Conservation (phyloP, 495 filamentous ascomycete genomes). For the Neurospora intermedia region DNA sequence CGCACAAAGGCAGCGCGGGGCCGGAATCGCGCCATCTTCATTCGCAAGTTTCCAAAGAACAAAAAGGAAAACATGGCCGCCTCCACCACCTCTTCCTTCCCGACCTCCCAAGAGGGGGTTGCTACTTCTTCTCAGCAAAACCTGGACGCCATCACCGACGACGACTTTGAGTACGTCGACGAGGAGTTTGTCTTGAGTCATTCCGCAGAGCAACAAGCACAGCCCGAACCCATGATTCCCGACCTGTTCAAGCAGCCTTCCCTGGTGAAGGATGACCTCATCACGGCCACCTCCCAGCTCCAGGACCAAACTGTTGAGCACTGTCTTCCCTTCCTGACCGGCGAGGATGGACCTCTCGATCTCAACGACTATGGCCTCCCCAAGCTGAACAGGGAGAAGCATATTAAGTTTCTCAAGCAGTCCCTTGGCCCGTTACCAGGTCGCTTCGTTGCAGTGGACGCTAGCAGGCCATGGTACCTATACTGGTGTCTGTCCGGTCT, state of each 20-base stretch:
- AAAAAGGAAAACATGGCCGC: neutral
- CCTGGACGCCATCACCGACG: neutral
- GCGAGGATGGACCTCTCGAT: conserved; percentile 25
- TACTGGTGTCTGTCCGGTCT: conserved; percentile 82
- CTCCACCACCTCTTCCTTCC: neutral
- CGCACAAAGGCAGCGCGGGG: conserved; percentile 7
- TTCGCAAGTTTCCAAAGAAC: neutral
- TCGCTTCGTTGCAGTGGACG: conserved; percentile 59
- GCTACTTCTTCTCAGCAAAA: neutral
- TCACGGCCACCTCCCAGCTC: conserved; percentile 54
- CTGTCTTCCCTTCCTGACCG: conserved; percentile 60
- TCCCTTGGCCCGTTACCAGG: conserved; percentile 53
- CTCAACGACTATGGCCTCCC: conserved; percentile 66
- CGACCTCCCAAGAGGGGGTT: neutral
- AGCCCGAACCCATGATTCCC: conserved; percentile 37
- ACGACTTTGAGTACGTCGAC: conserved; percentile 10
- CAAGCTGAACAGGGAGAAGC: conserved; percentile 53
- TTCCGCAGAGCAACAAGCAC: neutral
- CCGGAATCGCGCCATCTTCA: conserved; percentile 7
- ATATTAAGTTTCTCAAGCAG: conserved; percentile 65
- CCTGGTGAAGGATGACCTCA: conserved; percentile 53
- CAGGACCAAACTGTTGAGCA: conserved; percentile 57
- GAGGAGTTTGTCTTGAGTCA: conserved; percentile 10
- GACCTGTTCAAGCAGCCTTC: conserved; percentile 54
- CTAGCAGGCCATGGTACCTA: conserved; percentile 81